Conservation (phyloP, 164 flowering plant genomes). For the Stephania japonica region DNA sequence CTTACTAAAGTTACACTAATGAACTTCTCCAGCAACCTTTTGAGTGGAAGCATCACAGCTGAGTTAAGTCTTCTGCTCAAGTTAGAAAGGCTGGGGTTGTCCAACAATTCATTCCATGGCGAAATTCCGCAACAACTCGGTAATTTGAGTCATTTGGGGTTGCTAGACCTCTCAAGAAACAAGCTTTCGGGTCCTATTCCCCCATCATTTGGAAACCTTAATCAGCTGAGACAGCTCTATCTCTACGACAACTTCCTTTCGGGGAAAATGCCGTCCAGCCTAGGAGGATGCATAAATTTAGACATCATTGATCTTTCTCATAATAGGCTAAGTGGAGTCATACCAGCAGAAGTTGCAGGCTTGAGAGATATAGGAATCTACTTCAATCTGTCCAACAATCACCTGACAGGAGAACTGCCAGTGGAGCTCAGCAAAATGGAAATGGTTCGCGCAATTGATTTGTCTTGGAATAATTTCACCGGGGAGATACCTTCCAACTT, state of each 20-base stretch:
- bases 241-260: conserved; percentile 21
- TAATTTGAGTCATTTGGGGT: conserved; percentile 17
- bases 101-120: conserved; percentile 23
- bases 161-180: conserved; percentile 23
- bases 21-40: conserved; percentile 18
- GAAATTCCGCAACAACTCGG: conserved; percentile 22
- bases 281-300: conserved; percentile 19
- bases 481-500: conserved; percentile 23
- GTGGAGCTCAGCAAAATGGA: conserved; percentile 21
- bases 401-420: conserved; percentile 17
- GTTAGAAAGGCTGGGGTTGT: conserved; percentile 24
- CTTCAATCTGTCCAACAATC: conserved; percentile 24
- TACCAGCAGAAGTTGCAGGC: conserved; percentile 23
- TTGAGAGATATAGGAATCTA: conserved; percentile 16
- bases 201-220: conserved; percentile 20
- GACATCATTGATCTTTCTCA: conserved; percentile 22
- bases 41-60: conserved; percentile 17
- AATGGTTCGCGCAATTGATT: conserved; percentile 22
- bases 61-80: conserved; percentile 17
- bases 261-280: conserved; percentile 22
- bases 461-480: conserved; percentile 23
- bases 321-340: conserved; percentile 21
- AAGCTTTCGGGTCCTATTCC: conserved; percentile 25
- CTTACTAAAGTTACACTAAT: conserved; percentile 13
- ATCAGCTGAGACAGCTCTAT: conserved; percentile 16